These are phyloP conservation scores for Juglanconis juglandina DNA, from an alignment of 2,329 filamentous ascomycete genomes.

Conservation along the genomic window DNA sequence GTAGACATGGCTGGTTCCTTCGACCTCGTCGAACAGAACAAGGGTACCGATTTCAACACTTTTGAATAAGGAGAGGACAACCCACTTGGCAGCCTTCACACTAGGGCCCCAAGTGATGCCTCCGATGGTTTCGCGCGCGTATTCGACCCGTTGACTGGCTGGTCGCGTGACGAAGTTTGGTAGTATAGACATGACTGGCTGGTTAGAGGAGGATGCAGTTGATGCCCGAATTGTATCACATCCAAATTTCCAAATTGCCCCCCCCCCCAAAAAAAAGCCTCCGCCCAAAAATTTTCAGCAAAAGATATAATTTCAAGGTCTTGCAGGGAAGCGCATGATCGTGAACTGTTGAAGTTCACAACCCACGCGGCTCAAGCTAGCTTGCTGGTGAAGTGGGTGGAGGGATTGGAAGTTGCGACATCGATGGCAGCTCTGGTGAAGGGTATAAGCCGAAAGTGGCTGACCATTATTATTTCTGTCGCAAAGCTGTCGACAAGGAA, in stretches of 20 bases:
- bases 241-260: neutral
- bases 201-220: neutral
- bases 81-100: constrained; percentile 42
- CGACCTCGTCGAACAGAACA: constrained; percentile 44
- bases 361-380: neutral
- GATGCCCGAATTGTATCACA: neutral
- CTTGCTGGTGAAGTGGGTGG: neutral
- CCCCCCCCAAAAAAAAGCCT: neutral
- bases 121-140: constrained; percentile 40
- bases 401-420: neutral
- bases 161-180: constrained; percentile 36
- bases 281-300: neutral
- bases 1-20: constrained; percentile 38
- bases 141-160: constrained; percentile 36
- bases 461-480: neutral
- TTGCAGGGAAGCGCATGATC: constrained; percentile 8
- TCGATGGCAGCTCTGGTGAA: neutral
- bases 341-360: neutral
- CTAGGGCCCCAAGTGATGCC: constrained; percentile 46
- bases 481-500: neutral
- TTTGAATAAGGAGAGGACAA: constrained; percentile 43
- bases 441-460: neutral
- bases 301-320: neutral
- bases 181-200: constrained; percentile 29
- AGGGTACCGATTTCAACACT: constrained; percentile 47